A percentile compares a stretch with the other conserved stretches of the same genome.
Evolutionary conservation across 1,284 basidiomycete genomes (phyloP).

Genomic region (Moesziomyces sp.): DNA sequence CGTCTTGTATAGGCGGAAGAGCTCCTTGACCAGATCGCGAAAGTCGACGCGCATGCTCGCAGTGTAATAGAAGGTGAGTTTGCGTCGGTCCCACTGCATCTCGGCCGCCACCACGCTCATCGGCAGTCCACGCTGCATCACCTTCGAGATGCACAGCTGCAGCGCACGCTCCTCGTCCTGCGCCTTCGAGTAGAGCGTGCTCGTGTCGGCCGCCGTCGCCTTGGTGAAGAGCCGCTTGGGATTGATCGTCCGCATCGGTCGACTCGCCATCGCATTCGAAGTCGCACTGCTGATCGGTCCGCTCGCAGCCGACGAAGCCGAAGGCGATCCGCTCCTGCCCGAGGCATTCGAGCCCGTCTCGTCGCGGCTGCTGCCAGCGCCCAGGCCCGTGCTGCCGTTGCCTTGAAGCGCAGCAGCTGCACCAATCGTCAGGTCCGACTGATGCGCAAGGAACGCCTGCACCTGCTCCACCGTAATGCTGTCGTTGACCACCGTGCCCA

Average conservation of each 20-base stretch:
- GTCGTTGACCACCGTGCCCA: conserved; percentile 78
- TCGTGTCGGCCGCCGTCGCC: conserved; percentile 80
- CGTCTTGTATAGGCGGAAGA: conserved; percentile 76
- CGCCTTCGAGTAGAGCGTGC: conserved; percentile 67
- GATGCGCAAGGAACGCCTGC: conserved; percentile 70
- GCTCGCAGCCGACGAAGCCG: conserved; percentile 11
- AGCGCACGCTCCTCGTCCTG: conserved; percentile 93
- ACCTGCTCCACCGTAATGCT: conserved; percentile 82
- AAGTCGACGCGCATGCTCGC: conserved; percentile 97
- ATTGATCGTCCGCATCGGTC: conserved; percentile 68
- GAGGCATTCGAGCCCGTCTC: conserved; percentile 25
- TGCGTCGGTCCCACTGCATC: conserved; percentile 89
- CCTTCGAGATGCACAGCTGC: conserved; percentile 88
- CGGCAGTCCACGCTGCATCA: conserved; percentile 77
- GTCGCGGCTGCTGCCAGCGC: conserved; percentile 8
- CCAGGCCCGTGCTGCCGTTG: not conserved
- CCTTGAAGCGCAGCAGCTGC: conserved; percentile 18
- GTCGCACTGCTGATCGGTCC: not conserved
- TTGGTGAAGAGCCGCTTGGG: conserved; percentile 97
- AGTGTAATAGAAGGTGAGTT: conserved; percentile 96
- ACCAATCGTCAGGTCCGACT: conserved; percentile 50
- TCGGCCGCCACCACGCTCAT: conserved; percentile 99
- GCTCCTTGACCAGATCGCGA: conserved; percentile 89
- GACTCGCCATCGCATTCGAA: conserved; percentile 7
- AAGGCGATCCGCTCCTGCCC: conserved; percentile 19